These are phyloP conservation scores for Coemansia sp. DNA, from an alignment of 192 early-diverging fungal species.

Conservation along the genomic window DNA sequence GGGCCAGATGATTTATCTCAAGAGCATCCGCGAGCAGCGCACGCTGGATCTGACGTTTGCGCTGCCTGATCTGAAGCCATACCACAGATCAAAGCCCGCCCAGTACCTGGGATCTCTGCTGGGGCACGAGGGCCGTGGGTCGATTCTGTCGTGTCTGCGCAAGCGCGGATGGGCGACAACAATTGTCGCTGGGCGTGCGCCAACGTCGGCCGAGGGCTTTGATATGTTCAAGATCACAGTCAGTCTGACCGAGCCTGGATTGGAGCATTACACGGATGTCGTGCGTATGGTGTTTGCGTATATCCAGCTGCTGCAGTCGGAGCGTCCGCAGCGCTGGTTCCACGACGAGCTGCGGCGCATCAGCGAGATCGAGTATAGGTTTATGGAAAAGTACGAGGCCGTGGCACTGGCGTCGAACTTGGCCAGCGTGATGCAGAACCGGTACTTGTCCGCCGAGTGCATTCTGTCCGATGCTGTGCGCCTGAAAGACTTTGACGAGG, in stretches of 20 bases:
- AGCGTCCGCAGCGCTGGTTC: slow-evolving; percentile 73
- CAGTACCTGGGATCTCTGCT: slow-evolving; percentile 85
- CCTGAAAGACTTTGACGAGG: slow-evolving; percentile 66
- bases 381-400: slow-evolving; percentile 73
- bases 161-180: slow-evolving; percentile 87
- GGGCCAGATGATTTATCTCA: slow-evolving; percentile 68
- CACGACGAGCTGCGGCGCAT: slow-evolving; percentile 73
- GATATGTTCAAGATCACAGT: slow-evolving; percentile 78
- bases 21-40: slow-evolving; percentile 82
- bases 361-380: slow-evolving; percentile 61
- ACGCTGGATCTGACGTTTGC: slow-evolving; percentile 80
- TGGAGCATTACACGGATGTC: slow-evolving; percentile 76
- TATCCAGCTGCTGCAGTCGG: slow-evolving; percentile 75
- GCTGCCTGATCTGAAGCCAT: slow-evolving; percentile 74
- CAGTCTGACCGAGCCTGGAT: slow-evolving; percentile 81
- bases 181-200: slow-evolving; percentile 62
- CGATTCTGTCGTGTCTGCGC: slow-evolving; percentile 81
- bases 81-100: slow-evolving; percentile 62
- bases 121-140: slow-evolving; percentile 89
- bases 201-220: slow-evolving; percentile 65
- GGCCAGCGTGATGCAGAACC: slow-evolving; percentile 76
- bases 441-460: slow-evolving; percentile 64
- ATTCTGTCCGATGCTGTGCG: slow-evolving; percentile 70
- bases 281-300: slow-evolving; percentile 84
- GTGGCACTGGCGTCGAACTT: slow-evolving; percentile 66